Percentiles rank a stretch among this genome's conserved stretches.
These are phyloP conservation scores for Antitrichia curtipendula DNA, from an alignment of 225 moss, liverwort and hornwort species.

Conservation along the genomic window DNA sequence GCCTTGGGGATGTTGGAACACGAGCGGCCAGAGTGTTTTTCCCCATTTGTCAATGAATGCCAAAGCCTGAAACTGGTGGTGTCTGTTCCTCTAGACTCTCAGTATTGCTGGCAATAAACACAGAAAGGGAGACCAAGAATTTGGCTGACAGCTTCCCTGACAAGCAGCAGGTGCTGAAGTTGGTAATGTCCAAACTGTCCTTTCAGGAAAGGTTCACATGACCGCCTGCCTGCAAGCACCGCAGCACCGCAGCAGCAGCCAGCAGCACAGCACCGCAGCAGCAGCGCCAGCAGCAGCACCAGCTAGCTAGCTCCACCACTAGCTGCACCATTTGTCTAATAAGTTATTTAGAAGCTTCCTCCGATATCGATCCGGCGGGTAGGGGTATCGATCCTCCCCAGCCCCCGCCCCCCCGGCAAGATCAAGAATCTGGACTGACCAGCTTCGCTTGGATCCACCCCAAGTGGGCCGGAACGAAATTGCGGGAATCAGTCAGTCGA, in stretches of 20 bases:
- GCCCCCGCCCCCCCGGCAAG: background rate
- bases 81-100: background rate
- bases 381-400: background rate
- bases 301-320: background rate
- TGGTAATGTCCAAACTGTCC: slow-evolving; percentile 17
- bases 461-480: background rate
- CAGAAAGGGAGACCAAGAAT: background rate
- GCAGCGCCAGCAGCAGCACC: background rate
- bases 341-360: too few species aligned
- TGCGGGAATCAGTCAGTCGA: background rate
- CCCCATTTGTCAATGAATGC: background rate
- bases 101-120: background rate
- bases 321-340: background rate
- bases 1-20: background rate
- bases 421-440: background rate
- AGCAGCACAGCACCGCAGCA: too few species aligned
- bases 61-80: background rate
- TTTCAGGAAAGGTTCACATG: slow-evolving; percentile 3
- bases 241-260: too few species aligned
- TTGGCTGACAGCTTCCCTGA: slow-evolving; percentile 16
- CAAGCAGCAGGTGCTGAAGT: slow-evolving; percentile 1
- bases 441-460: background rate
- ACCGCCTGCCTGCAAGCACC: background rate
- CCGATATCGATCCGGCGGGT: background rate
- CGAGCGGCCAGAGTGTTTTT: background rate